Evolutionary conservation across 202 grass and related monocot genomes (phyloP).

Genomic region (Eragrostis tef): DNA sequence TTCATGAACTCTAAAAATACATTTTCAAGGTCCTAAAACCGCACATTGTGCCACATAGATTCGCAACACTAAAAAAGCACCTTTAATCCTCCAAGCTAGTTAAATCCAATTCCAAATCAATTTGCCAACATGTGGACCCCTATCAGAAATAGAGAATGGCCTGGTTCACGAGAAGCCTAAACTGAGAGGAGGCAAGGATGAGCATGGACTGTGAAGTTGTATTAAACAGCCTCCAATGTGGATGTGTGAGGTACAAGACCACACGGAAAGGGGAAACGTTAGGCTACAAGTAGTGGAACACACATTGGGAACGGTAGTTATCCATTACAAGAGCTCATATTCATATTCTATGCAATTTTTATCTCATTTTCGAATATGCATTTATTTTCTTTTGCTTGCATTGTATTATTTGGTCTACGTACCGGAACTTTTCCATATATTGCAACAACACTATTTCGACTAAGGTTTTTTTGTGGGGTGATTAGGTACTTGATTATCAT

Average conservation of each 20-base stretch:
- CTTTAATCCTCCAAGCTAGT: not conserved
- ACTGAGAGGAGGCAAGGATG: not conserved
- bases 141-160: not conserved
- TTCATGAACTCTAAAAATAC: not conserved
- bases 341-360: not conserved
- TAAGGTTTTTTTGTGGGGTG: not conserved
- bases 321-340: not conserved
- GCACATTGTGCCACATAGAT: not conserved
- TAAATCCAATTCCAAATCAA: not conserved
- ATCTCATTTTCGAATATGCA: not conserved
- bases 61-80: not conserved
- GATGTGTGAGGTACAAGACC: not conserved
- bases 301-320: not conserved
- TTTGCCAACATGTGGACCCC: not conserved
- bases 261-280: not conserved
- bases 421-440: not conserved
- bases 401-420: no score
- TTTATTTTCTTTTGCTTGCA: no score
- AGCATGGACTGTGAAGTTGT: not conserved
- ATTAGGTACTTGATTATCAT: not conserved
- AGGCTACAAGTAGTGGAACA: not conserved
- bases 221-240: not conserved
- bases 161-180: not conserved
- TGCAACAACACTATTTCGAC: not conserved
- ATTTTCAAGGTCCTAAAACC: no score